Evolutionary conservation across 352 stramenopile genomes (phyloP), one percentile per base, ranked within the genome.

Genomic region (Globisporangium recalcitrans): DNA sequence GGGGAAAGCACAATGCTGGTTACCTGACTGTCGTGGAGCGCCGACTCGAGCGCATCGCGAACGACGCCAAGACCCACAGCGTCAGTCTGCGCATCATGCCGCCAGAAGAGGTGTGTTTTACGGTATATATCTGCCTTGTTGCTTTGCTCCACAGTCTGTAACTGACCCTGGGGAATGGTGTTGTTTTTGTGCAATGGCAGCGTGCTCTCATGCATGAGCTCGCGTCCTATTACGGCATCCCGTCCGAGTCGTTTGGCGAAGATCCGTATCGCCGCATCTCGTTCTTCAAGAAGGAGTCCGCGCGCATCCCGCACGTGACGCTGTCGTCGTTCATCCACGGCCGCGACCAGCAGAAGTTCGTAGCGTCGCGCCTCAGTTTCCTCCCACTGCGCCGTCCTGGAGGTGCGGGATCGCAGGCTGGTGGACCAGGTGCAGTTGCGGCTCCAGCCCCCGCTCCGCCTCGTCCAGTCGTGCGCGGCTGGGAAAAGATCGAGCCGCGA

Each of bases 31-130:
- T 89, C 26, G 80, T 93, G 8, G 82, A 93, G 66, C 81, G 82
- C 36, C 80, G 83, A 10, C 68, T 93, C 22, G 80, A 93, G 57
- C 78, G 81, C 13, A 83, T 93, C 46, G 80, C 89, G 7, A 73
- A 76, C 27, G 85, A 93, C 16, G 57, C 71, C 2, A 78, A 70
- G 57, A 91, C 82, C 58, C 80, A 91, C 63, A 91, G 80, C 55
- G 80, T 89, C 34, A 91, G 80, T 56, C 53, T 93, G 48, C 76
- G 82, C 8, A 65, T 80, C n/a, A 93, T 93, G 85, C 76, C 78
- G 1, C 52, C 69, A 0, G 81, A 91, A 56, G 78, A 91, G 67
- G 72, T 74, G 46, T 32, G 65, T 21, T 14, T 22, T 21, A 6
- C 36, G 6, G 49, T 31, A 29, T 13, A n/a, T n/a, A n/a, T n/a